phyloP scores from a whole-genome alignment of 2,329 filamentous ascomycete species.

The Xylariaceae sp. region DNA sequence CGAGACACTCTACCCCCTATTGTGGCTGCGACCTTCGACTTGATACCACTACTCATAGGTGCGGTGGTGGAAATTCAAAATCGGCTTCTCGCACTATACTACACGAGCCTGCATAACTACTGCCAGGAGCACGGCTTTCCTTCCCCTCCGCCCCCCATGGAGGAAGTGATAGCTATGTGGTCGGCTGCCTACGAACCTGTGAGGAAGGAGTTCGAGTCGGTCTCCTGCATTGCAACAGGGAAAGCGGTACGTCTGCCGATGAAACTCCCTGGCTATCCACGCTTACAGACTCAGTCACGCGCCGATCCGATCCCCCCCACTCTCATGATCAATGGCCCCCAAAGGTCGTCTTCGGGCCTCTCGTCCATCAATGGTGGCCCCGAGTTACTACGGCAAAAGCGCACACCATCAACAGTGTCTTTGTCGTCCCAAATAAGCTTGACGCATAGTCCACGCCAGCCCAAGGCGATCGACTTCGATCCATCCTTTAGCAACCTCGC shows the following conservation, averaged over 20 bases:
- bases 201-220: slow-evolving; percentile 60
- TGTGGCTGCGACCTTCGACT: slow-evolving; percentile 62
- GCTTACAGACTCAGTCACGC: slow-evolving; percentile 21
- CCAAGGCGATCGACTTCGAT: slow-evolving; percentile 18
- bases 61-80: slow-evolving; percentile 73
- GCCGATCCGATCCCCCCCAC: slow-evolving; percentile 19
- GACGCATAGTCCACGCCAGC: slow-evolving; percentile 18
- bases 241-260: slow-evolving; percentile 55
- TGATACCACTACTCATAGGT: slow-evolving; percentile 67
- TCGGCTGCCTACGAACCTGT: slow-evolving; percentile 56
- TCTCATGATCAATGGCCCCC: slow-evolving; percentile 33
- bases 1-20: slow-evolving; percentile 66
- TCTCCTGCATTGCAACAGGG: slow-evolving; percentile 59
- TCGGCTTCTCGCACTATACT: slow-evolving; percentile 68
- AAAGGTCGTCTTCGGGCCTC: slow-evolving; percentile 40
- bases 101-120: slow-evolving; percentile 70
- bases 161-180: slow-evolving; percentile 64
- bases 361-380: slow-evolving; percentile 27
- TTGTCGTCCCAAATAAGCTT: slow-evolving; percentile 32
- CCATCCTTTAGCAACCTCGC: slow-evolving; percentile 29
- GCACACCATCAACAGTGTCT: slow-evolving; percentile 33
- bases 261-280: slow-evolving; percentile 31
- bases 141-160: slow-evolving; percentile 66
- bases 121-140: slow-evolving; percentile 64
- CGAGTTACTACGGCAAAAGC: slow-evolving; percentile 29